These are phyloP conservation scores for Podaxis carcinomalis DNA, from an alignment of 768 basidiomycete species.

Conservation along the genomic window DNA sequence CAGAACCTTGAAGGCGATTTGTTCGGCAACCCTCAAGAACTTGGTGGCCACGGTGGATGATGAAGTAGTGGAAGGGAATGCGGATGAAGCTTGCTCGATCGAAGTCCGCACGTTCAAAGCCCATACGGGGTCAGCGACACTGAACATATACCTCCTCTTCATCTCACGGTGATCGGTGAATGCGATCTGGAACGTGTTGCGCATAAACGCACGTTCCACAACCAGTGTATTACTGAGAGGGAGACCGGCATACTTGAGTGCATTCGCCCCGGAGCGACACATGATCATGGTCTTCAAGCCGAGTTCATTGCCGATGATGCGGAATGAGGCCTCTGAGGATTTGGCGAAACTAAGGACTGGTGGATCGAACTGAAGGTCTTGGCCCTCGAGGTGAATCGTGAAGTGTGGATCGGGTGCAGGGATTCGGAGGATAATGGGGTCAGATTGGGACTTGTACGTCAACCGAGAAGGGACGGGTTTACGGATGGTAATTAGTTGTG, in stretches of 20 bases:
- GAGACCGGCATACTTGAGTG: constrained; percentile 76
- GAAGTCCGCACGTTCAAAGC: constrained; percentile 61
- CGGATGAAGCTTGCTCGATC: constrained; percentile 48
- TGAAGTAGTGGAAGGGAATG: constrained; percentile 25
- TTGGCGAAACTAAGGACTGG: constrained; percentile 74
- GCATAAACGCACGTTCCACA: constrained; percentile 94
- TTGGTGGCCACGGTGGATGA: constrained; percentile 32
- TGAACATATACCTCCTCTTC: constrained; percentile 93
- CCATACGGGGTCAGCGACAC: constrained; percentile 81
- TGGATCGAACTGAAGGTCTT: constrained; percentile 87
- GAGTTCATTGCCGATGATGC: constrained; percentile 80
- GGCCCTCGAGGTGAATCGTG: constrained; percentile 78
- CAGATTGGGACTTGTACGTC: constrained; percentile 86
- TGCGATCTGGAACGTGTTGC: constrained; percentile 91
- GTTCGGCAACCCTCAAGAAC: constrained; percentile 65
- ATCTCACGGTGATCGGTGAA: constrained; percentile 64
- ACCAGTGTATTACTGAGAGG: constrained; percentile 73
- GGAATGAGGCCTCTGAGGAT: constrained; percentile 82
- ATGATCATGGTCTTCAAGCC: constrained; percentile 83
- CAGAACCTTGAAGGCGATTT: constrained; percentile 76
- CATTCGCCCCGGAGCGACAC: constrained; percentile 79
- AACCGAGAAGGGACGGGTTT: constrained; percentile 71
- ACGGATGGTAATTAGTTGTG: constrained; percentile 65
- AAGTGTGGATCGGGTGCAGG: constrained; percentile 83
- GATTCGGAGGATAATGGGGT: constrained; percentile 82